These are phyloP conservation scores for Aspergillus mulundensis DNA, from an alignment of 495 filamentous ascomycete species.

Conservation along the genomic window DNA sequence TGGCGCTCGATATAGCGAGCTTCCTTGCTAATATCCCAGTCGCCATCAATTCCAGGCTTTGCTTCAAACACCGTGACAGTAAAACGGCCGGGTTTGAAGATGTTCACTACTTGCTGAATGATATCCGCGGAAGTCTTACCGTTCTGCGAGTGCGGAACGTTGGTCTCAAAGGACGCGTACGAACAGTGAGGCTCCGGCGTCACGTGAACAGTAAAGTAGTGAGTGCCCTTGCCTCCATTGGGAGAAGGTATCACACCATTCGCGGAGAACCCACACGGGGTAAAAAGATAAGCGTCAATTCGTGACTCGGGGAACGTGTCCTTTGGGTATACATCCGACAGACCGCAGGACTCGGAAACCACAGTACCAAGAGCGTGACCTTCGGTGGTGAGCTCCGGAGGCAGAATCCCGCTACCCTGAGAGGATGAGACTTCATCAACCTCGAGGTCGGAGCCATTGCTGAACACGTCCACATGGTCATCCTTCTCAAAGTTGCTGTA, in stretches of 20 bases:
- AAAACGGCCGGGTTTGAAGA: constrained; percentile 95
- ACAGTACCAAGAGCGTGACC: constrained; percentile 91
- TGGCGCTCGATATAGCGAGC: constrained; percentile 44
- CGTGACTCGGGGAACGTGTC: constrained; percentile 86
- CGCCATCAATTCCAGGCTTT: constrained; percentile 52
- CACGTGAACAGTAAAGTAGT: constrained; percentile 99
- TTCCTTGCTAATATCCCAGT: constrained; percentile 34
- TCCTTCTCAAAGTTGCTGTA: constrained; percentile 53
- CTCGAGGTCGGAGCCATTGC: constrained; percentile 63
- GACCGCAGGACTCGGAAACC: constrained; percentile 85
- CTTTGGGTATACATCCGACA: constrained; percentile 84
- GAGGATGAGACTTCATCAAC: constrained; percentile 48
- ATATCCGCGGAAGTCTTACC: constrained; percentile 87
- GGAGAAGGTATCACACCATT: constrained; percentile 93
- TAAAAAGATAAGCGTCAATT: constrained; percentile 95
- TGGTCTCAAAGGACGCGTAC: constrained; percentile 99
- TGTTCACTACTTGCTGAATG: constrained; percentile 87
- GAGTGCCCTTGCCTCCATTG: constrained; percentile 55
- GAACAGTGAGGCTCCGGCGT: constrained; percentile 97
- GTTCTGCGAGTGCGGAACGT: constrained; percentile 85
- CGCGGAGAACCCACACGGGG: constrained; percentile 95
- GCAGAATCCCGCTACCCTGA: constrained; percentile 52
- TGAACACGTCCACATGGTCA: constrained; percentile 72
- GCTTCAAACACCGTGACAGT: constrained; percentile 96
- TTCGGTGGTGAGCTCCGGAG: constrained; percentile 79